Conservation (phyloP, 495 filamentous ascomycete genomes). For the Aspergillus bridgeri region DNA sequence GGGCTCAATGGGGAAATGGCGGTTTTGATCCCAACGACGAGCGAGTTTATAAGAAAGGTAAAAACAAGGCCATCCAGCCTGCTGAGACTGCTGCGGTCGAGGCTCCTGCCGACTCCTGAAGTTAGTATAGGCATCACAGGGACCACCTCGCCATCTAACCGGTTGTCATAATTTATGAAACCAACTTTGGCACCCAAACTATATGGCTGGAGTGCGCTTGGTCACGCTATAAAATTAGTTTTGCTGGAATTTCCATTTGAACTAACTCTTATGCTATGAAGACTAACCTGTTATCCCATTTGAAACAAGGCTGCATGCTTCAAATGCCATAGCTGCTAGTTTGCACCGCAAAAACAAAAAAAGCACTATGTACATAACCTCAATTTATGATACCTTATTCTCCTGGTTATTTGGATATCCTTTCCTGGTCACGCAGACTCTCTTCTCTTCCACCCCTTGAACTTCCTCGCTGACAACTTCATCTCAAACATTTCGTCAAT, state of each 20-base stretch:
- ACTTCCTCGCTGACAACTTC: constrained; percentile 16
- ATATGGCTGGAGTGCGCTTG: background rate
- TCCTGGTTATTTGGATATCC: background rate
- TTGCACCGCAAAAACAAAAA: too few relatives aligned
- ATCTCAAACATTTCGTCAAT: constrained; percentile 36
- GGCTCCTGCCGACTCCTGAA: background rate
- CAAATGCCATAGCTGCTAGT: too few relatives aligned
- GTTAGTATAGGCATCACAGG: background rate
- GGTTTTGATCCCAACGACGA: constrained; percentile 90
- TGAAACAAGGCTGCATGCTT: too few relatives aligned
- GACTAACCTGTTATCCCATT: too few relatives aligned
- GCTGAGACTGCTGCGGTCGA: background rate
- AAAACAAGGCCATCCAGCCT: constrained; percentile 18
- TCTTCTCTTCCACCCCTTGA: constrained; percentile 16
- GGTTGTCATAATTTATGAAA: background rate
- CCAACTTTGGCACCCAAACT: background rate
- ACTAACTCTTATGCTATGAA: too few relatives aligned
- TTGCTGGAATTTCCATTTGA: too few relatives aligned
- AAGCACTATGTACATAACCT: too few relatives aligned
- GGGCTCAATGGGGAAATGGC: constrained; percentile 91
- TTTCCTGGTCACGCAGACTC: background rate
- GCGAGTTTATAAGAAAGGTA: constrained; percentile 79
- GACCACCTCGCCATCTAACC: background rate
- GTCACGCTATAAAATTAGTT: too few relatives aligned
- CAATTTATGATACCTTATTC: background rate